phyloP scores from a whole-genome alignment of 1,284 basidiomycete genomes.

The Agroathelia rolfsii region DNA sequence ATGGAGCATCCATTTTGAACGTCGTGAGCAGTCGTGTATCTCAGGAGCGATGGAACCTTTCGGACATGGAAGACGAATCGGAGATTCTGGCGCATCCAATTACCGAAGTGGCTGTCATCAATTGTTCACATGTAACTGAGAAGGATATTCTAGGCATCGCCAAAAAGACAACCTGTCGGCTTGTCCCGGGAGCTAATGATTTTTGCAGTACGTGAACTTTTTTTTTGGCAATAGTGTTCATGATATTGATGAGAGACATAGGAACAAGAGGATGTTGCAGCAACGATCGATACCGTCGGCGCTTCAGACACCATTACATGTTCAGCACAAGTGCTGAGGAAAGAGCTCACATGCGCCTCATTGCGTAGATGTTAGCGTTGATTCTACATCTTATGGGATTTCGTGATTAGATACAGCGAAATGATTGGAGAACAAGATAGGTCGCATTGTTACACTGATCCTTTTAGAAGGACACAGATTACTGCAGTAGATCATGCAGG shows the following conservation, averaged over 20 bases:
- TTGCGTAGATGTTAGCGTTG: background rate
- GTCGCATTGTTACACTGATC: too few relatives aligned
- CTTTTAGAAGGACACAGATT: too few relatives aligned
- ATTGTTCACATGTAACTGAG: constrained; percentile 49
- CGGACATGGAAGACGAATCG: constrained; percentile 10
- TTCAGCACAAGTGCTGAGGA: constrained; percentile 7
- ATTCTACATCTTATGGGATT: too few relatives aligned
- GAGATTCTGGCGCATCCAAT: constrained; percentile 19
- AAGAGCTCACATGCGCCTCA: background rate
- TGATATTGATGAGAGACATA: constrained; percentile 15
- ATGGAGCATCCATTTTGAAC: constrained; percentile 39
- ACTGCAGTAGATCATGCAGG: too few relatives aligned
- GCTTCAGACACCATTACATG: constrained; percentile 27
- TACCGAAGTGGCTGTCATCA: constrained; percentile 41
- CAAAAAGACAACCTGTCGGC: constrained; percentile 36
- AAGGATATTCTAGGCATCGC: constrained; percentile 44
- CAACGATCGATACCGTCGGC: constrained; percentile 42
- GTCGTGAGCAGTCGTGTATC: constrained; percentile 32
- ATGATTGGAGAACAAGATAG: too few relatives aligned
- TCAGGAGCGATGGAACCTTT: too few relatives aligned
- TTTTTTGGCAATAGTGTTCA: constrained; percentile 2
- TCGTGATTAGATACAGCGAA: too few relatives aligned
- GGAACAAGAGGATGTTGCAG: constrained; percentile 40
- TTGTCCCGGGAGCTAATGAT: constrained; percentile 35
- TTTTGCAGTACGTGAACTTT: constrained; percentile 41